phyloP scores from a whole-genome alignment of 768 basidiomycete species.

The Xerocomellus intermedius region DNA sequence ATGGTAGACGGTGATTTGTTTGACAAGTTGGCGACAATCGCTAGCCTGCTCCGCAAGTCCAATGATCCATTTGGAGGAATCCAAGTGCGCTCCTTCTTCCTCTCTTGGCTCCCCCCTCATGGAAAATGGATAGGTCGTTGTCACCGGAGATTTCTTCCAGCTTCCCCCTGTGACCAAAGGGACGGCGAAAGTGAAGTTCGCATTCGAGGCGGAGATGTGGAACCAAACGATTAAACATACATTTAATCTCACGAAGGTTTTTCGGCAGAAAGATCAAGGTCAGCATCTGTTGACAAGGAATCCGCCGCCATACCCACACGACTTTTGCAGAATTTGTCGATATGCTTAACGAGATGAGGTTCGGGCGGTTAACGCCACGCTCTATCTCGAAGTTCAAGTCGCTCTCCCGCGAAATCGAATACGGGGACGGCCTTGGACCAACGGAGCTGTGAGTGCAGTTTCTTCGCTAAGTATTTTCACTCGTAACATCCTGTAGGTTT shows the following conservation, averaged over 20 bases:
- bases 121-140: constrained; percentile 56
- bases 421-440: constrained; percentile 79
- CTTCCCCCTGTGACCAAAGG: constrained; percentile 86
- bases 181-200: constrained; percentile 66
- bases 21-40: constrained; percentile 83
- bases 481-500: constrained; percentile 53
- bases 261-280: constrained; percentile 92
- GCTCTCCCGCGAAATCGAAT: constrained; percentile 68
- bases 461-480: not conserved
- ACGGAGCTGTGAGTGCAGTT: constrained; percentile 76
- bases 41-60: constrained; percentile 57
- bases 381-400: constrained; percentile 72
- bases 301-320: constrained; percentile 1
- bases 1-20: constrained; percentile 96
- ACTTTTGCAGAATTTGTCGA: constrained; percentile 72
- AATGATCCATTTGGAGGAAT: constrained; percentile 89
- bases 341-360: constrained; percentile 99
- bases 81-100: constrained; percentile 50
- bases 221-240: constrained; percentile 67
- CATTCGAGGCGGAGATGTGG: constrained; percentile 89
- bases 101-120: not conserved
- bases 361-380: constrained; percentile 61
- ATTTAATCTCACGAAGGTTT: constrained; percentile 93
- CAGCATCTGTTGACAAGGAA: constrained; percentile 18
- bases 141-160: constrained; percentile 98